Base-by-base conservation (phyloP, 164 flowering plant genomes). In the Amborella trichopoda region DNA sequence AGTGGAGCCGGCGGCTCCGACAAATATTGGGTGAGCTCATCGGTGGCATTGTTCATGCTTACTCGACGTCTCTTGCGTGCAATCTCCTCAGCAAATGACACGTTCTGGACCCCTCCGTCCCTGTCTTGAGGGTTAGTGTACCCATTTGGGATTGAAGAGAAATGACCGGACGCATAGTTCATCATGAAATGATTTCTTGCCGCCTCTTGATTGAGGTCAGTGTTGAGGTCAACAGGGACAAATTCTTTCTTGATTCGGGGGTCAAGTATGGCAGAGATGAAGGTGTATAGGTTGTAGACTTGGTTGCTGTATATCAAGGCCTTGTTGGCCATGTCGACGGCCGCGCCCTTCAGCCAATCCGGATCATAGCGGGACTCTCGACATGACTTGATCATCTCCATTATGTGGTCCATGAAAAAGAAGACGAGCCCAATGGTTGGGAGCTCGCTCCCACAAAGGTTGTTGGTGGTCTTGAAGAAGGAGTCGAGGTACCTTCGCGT, bases 331-430 rank as follows among this genome's bases (percentile, higher is more conserved):
- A 90, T 90, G n/a, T 83, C 84, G 50, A 79, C 86, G 5, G 86
- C 86, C 5, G 83, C 65, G 40, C 30, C 56, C 64, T 80, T 90
- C 32, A 86, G 82, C 98, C 86, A 77, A 20, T 90, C 95, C 5
- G 88, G 91, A 55, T 18, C 68, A 48, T 66, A 79, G 6, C 75
- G 75, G 14, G 88, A 73, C 24, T 85, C 93, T 61, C 74, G 67
- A 70, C 87, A 81, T 21, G 66, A 45, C 8, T 66, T 47, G 46
- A 86, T 83, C 59, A 55, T 83, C 52, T 90, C 98, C 22, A 71
- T 70, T 30, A 86, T 74, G 59, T 90, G 85, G 60, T 90, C 98
- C 95, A 90, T 90, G 75, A 86, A 90, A 73, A 90, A 83, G 38
- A 86, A 78, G 27, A 81, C 91, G 39, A 90, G 56, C 0, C 98